Evolutionary conservation across 169 alveolate genomes (phyloP), one percentile per base, ranked within the genome.

Genomic region (Cyclospora cayetanensis): DNA sequence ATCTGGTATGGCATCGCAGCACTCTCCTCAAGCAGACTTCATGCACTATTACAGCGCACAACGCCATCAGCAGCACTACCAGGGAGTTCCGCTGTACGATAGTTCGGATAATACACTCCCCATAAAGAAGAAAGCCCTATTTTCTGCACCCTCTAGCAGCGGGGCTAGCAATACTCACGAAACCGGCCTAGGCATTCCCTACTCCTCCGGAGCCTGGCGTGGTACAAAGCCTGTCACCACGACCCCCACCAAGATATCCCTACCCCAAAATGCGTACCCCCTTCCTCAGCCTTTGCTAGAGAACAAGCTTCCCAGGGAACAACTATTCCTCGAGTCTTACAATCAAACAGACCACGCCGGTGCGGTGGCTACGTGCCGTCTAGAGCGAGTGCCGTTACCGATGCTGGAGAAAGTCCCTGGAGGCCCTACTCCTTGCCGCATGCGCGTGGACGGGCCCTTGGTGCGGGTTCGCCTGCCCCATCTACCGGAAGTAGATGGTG

Each of bases 361-460:
- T 3, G 92, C 92, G 2, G 79, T 46, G 60, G 70, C 76, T 87
- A 87, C 77, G 42, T 68, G 80, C 46, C 82, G 83, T 22, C 43
- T 87, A 27, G 74, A 76, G 63, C 76, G 50, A 20, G 92, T 70
- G 25, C 92, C 92, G 1, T 87, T 87, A 4, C 87, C 92, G 34
- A 76, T 87, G 55, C 87, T 87, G 43, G 92, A 87, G 77, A 86
- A 77, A 25, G 18, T 50, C 34, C 92, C 76, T 11, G 82, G 77
- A 0, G 55, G 92, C n/a, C 50, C 76, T 37, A 53, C 41, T 25
- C 27, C 82, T n/a, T 27, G 52, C 1, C 63, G 84, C 39, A 3
- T 12, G 7, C 43, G 79, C n/a, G 50, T 65, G 34, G 52, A 53
- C 52, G 79, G 77, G 65, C 83, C 92, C 22, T 52, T 87, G 41